Percentiles rank a stretch among this genome's conserved stretches.
Conservation (phyloP, 768 basidiomycete species). For the Lactifluus volemus region DNA sequence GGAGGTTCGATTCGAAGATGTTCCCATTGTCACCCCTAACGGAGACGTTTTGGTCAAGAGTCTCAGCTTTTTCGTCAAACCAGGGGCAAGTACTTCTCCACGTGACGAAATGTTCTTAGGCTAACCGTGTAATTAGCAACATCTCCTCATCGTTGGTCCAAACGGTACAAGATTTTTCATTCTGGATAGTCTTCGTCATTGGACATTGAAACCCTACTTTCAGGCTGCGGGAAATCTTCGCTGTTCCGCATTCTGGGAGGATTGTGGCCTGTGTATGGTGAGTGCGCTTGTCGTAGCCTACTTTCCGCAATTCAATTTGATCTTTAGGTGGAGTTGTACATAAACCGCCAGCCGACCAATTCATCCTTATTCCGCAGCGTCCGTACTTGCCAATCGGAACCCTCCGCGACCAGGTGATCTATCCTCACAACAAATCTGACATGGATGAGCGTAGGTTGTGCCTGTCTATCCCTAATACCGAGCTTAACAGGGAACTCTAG, state of each 20-base stretch:
- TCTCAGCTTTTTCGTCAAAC: slow-evolving; percentile 84
- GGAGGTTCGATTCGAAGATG: slow-evolving; percentile 85
- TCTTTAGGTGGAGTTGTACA: slow-evolving; percentile 60
- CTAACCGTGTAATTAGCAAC: slow-evolving; percentile 46
- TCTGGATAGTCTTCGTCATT: background rate
- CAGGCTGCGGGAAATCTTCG: slow-evolving; percentile 82
- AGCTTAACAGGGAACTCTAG: slow-evolving; percentile 26
- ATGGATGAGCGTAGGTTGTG: slow-evolving; percentile 57
- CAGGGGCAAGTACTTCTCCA: slow-evolving; percentile 48
- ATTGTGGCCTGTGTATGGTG: slow-evolving; percentile 80
- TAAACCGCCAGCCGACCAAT: slow-evolving; percentile 81
- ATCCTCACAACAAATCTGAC: slow-evolving; percentile 75
- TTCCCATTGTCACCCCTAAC: slow-evolving; percentile 94
- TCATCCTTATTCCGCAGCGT: slow-evolving; percentile 92
- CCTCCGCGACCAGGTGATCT: slow-evolving; percentile 92
- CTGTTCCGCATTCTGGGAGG: slow-evolving; percentile 95
- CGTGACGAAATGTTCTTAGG: background rate
- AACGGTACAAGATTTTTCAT: slow-evolving; percentile 48
- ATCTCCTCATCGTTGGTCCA: slow-evolving; percentile 87
- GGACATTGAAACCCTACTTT: background rate
- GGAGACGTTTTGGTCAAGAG: slow-evolving; percentile 83
- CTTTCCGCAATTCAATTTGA: background rate
- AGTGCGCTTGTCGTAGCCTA: background rate
- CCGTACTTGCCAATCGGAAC: slow-evolving; percentile 94
- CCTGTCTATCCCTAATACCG: background rate